Conservation (phyloP, 768 basidiomycete genomes). For the Cyclocybe aegerita region DNA sequence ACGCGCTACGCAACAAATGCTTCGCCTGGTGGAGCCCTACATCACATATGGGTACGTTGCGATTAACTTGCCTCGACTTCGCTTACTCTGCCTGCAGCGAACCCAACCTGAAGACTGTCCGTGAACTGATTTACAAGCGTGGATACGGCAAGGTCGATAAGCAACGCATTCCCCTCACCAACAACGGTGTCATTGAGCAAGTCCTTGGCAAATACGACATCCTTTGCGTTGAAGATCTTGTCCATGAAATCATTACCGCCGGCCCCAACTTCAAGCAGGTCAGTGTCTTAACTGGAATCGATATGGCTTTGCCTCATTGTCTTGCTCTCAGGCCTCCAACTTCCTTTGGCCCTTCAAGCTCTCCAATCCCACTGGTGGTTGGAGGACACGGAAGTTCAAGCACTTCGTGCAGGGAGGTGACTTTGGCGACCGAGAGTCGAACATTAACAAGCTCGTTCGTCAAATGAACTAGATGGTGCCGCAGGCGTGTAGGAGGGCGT, state of each 20-base stretch:
- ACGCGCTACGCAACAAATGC: slow-evolving; percentile 96
- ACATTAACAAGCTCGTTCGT: slow-evolving; percentile 97
- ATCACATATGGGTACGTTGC: slow-evolving; percentile 83
- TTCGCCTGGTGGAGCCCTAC: slow-evolving; percentile 96
- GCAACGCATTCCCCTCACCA: slow-evolving; percentile 93
- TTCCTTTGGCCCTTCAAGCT: slow-evolving; percentile 99
- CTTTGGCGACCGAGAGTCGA: slow-evolving; percentile 93
- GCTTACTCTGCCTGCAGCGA: slow-evolving; percentile 50
- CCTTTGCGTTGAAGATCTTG: slow-evolving; percentile 94
- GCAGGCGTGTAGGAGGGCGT: too few species aligned
- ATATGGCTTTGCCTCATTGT: neutral
- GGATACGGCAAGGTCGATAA: slow-evolving; percentile 98
- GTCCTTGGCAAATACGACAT: slow-evolving; percentile 92
- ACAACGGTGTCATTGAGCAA: slow-evolving; percentile 92
- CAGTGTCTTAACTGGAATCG: slow-evolving; percentile 21
- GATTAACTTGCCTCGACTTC: neutral
- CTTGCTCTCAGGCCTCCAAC: slow-evolving; percentile 68
- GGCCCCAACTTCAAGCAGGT: slow-evolving; percentile 99
- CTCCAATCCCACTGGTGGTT: slow-evolving; percentile 98
- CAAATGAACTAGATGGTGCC: slow-evolving; percentile 74
- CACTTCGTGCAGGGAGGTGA: slow-evolving; percentile 96
- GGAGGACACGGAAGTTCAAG: slow-evolving; percentile 98
- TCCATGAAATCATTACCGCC: slow-evolving; percentile 92
- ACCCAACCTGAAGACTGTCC: slow-evolving; percentile 94
- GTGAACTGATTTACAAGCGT: slow-evolving; percentile 98